Base-by-base conservation (phyloP, 805 yeast species). In the Barnettozyma pratensis region DNA sequence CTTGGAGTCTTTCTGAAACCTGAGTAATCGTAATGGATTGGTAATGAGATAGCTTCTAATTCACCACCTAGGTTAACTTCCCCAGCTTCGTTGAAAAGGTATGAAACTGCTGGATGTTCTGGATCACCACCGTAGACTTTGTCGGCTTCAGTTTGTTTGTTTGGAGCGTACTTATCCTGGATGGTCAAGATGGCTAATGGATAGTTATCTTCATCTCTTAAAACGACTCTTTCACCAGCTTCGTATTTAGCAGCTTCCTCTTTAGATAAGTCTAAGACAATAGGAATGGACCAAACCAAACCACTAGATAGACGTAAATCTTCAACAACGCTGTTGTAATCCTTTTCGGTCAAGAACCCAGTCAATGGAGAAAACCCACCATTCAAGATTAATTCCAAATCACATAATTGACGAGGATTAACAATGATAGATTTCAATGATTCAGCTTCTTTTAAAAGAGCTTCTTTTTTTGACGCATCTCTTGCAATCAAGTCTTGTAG, bases 91-190 rank as follows among this genome's bases (percentile, higher is more conserved):
- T 86, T 81, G 61, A 68, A 63, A 58, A 91, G 74, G 69, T 87
- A 91, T 60, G 74, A 75, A 60, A 87, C 75, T 10, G 97, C 97
- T 25, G 97, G 97, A 70, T 91, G 98, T 67, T 92, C 97, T 41
- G 95, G 91, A 67, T 92, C 97, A 53, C 97, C 98, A 66, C 97
- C 82, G 72, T 89, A 92, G 30, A 90, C 97, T 64, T 83, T 77
- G 56, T 79, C 68, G 46, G 97, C 97, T 73, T 91, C 98, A 19
- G 65, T 64, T 48, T 71, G 62, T 74, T 92, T 92, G 69, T 91
- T 76, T 57, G 96, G 97, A 59, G 74, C 74, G 74, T 85, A 91
- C 34, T 87, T 78, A 54, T 90, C 94, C 50, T 76, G 81, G 27
- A 91, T 73, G 9, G 95, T 85, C 62, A 91, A 71, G 57, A 91